phyloP scores from a whole-genome alignment of 768 basidiomycete species.

The Xanthoconium purpureum region DNA sequence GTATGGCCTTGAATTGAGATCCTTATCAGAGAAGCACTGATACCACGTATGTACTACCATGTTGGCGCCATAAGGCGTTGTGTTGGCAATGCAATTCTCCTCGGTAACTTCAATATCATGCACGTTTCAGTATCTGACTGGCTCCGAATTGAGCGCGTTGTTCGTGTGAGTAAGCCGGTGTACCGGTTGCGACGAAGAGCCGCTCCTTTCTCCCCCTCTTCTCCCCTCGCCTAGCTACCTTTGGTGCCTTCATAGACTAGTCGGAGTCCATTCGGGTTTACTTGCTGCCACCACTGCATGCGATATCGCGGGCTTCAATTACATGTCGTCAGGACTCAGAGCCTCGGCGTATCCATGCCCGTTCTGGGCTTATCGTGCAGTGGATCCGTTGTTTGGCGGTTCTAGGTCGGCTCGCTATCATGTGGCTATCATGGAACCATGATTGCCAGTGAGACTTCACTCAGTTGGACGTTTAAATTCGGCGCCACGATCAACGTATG shows the following conservation, averaged over 20 bases:
- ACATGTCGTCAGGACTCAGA: conserved; percentile 3
- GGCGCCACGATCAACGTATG: not conserved
- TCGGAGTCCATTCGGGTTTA: not conserved
- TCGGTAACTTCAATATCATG: conserved; percentile 7
- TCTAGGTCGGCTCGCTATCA: not conserved
- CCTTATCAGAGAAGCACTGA: not conserved
- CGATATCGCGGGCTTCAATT: conserved; percentile 3
- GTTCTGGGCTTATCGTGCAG: conserved; percentile 3
- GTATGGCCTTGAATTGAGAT: not conserved
- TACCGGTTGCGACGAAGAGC: not conserved
- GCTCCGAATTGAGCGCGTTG: not conserved
- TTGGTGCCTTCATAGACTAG: not conserved
- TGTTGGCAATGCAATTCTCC: conserved; percentile 1
- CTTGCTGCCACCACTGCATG: not conserved
- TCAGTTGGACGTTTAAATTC: not conserved
- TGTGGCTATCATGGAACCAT: not conserved
- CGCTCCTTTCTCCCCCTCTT: conserved; percentile 1
- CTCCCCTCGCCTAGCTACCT: not conserved
- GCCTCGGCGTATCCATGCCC: conserved; percentile 9
- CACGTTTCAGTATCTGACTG: not conserved
- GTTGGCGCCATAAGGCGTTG: conserved; percentile 3
- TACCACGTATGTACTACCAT: too few relatives aligned
- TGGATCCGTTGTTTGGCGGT: not conserved
- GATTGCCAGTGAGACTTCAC: too few relatives aligned
- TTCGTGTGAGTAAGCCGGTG: not conserved